Evolutionary conservation across 306 rosid genomes (phyloP).

Genomic region (Mimosa bimucronata): DNA sequence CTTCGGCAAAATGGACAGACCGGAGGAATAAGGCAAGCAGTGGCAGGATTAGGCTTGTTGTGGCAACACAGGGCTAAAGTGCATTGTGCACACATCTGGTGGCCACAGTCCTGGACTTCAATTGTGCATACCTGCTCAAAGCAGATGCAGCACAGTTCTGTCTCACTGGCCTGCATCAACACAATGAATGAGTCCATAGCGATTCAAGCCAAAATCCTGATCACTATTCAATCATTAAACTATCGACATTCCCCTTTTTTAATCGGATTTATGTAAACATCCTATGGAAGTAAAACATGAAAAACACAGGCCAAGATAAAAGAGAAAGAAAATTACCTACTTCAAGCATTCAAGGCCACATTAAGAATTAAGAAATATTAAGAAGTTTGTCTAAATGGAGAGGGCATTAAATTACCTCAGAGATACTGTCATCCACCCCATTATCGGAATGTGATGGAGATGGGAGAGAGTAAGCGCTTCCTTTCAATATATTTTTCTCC

Average conservation of each 20-base stretch:
- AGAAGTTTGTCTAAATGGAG: neutral
- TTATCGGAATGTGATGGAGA: conserved; percentile 72
- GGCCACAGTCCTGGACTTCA: conserved; percentile 87
- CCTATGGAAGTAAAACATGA: neutral
- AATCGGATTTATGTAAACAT: neutral
- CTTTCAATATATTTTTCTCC: conserved; percentile 82
- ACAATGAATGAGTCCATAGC: conserved; percentile 10
- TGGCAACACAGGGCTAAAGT: conserved; percentile 93
- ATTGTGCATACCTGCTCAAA: conserved; percentile 89
- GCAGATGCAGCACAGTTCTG: conserved; percentile 91
- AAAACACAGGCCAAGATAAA: neutral
- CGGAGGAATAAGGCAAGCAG: conserved; percentile 68
- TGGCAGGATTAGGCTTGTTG: conserved; percentile 81
- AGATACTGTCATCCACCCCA: conserved; percentile 57
- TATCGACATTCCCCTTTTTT: neutral
- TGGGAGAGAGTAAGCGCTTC: conserved; percentile 56
- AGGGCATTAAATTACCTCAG: conserved; percentile 65
- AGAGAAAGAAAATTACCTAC: neutral
- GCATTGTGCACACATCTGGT: conserved; percentile 98
- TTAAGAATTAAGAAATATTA: conserved; percentile 8
- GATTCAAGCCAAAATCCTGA: conserved; percentile 1
- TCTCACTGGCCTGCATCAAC: conserved; percentile 75
- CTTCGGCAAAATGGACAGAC: conserved; percentile 97
- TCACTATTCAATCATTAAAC: neutral
- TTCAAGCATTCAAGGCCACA: neutral